Evolutionary conservation across 2,329 filamentous ascomycete species (phyloP), one percentile per base, ranked within the genome.

Genomic region (Blumeria graminis): DNA sequence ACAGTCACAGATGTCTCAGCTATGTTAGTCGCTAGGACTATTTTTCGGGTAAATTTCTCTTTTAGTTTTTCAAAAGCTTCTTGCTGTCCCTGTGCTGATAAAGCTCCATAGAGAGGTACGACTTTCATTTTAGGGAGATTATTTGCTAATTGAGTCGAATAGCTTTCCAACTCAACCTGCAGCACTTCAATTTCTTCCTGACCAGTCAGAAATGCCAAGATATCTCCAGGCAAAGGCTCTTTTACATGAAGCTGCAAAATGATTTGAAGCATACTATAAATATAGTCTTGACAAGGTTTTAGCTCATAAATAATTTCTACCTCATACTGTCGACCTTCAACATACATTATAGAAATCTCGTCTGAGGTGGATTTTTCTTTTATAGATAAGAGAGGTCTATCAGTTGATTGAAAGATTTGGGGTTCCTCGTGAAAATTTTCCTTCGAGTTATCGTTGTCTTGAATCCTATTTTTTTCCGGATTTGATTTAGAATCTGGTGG

Each of bases 1-100:
- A 98, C 89, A 0, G 92, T 98, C 58, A 98, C 85, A 0, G 92
- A 96, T 0, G 92, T 96, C 68, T 98, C 92, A n/a, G 92, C 92
- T 63, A 98, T 96, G 65, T 98, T 98, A 13, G 92, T 98, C 0
- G 89, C 83, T 0, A 98, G 72, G 0, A 98, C 88, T 11, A 96
- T 76, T 65, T 96, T 96, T 46, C 92, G 77, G 0, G 86, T 93
- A 57, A 75, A 76, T n/a, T 74, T 74, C 1, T 80, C 77, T 56
- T 78, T 78, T 22, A 84, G 76, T 0, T 85, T 84, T 56, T 82
- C 74, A 67, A 98, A 96, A 9, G 93, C 88, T 22, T 80, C 77
- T 61, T 94, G 85, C 63, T 98, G 92, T 0, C 84, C 84, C 56
- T 82, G 78, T 62, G 92, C 87, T 0, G 90, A 85, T 6, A 98